Conservation (phyloP, 192 early-diverging fungal genomes). For the Umbelopsis vinacea region DNA sequence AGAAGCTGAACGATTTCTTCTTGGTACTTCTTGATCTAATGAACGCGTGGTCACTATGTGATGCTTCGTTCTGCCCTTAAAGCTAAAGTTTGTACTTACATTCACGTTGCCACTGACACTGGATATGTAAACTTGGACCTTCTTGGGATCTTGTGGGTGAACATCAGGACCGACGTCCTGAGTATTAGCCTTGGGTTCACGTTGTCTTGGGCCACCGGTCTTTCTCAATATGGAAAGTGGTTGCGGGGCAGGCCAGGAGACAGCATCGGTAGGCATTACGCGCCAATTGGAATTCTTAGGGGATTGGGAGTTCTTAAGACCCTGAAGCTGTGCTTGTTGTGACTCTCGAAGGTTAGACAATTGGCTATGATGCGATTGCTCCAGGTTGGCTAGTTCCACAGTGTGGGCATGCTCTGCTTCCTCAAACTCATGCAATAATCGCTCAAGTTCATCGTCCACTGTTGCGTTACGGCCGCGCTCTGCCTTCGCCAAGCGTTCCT, state of each 20-base stretch:
- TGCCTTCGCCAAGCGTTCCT: conserved; percentile 18
- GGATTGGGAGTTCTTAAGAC: conserved; percentile 1
- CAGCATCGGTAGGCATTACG: conserved; percentile 36
- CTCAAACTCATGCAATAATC: conserved; percentile 37
- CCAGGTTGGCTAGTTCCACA: conserved; percentile 27
- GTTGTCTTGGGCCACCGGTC: conserved; percentile 10
- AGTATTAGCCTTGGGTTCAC: conserved; percentile 1
- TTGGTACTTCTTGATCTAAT: conserved; percentile 33
- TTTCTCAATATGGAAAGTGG: conserved; percentile 27
- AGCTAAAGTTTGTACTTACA: background rate
- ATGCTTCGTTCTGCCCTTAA: background rate
- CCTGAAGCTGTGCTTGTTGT: conserved; percentile 31
- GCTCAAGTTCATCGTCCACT: conserved; percentile 39
- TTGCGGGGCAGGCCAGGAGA: conserved; percentile 44
- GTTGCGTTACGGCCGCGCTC: conserved; percentile 25
- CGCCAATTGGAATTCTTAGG: conserved; percentile 21
- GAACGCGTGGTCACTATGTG: background rate
- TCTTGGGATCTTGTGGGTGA: conserved; percentile 18
- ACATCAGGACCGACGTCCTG: conserved; percentile 19
- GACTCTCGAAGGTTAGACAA: conserved; percentile 28
- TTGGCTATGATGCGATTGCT: conserved; percentile 37
- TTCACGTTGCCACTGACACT: conserved; percentile 31
- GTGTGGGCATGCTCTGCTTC: conserved; percentile 40
- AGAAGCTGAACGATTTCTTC: conserved; percentile 26
- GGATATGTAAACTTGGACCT: conserved; percentile 35